A percentile compares a stretch with the other conserved stretches of the same genome.
Conservation (phyloP, 768 basidiomycete species). For the Mycena epipterygia region DNA sequence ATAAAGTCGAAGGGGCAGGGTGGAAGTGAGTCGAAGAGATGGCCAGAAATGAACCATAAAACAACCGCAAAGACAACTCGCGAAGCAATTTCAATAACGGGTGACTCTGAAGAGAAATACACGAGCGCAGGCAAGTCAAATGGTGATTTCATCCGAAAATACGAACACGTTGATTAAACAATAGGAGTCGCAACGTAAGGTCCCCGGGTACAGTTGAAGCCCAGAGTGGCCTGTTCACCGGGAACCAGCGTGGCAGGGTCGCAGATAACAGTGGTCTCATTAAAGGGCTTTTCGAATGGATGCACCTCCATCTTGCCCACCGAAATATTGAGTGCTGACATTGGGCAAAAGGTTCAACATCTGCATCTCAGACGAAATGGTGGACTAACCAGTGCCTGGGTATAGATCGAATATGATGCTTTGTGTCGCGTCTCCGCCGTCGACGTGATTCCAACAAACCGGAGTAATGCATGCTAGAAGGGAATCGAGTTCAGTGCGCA, state of each 20-base stretch:
- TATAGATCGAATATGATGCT: constrained; percentile 54
- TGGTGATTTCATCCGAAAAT: too few species aligned
- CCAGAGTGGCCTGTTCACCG: constrained; percentile 5
- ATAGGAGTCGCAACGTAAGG: constrained; percentile 11
- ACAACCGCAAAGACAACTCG: too few species aligned
- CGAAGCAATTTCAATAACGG: too few species aligned
- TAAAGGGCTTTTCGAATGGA: constrained; percentile 13
- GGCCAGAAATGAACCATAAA: too few species aligned
- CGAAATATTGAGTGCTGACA: constrained; percentile 10
- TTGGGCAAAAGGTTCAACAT: not conserved
- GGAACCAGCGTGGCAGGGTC: constrained; percentile 10
- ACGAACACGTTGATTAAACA: not conserved
- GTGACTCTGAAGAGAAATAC: too few species aligned
- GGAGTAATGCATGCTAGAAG: constrained; percentile 49
- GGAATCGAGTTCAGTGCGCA: not conserved
- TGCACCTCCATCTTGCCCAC: constrained; percentile 15
- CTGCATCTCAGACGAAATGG: not conserved
- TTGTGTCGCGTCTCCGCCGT: constrained; percentile 50
- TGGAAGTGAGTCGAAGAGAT: too few species aligned
- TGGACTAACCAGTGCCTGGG: constrained; percentile 48
- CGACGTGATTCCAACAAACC: constrained; percentile 56
- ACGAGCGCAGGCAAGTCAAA: too few species aligned
- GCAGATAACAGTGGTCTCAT: constrained; percentile 11
- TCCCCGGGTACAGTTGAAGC: constrained; percentile 17
- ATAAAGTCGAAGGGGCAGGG: too few species aligned